phyloP scores from a whole-genome alignment of 1,139 yeast species.

The Debaryomycetaceae sp. region DNA sequence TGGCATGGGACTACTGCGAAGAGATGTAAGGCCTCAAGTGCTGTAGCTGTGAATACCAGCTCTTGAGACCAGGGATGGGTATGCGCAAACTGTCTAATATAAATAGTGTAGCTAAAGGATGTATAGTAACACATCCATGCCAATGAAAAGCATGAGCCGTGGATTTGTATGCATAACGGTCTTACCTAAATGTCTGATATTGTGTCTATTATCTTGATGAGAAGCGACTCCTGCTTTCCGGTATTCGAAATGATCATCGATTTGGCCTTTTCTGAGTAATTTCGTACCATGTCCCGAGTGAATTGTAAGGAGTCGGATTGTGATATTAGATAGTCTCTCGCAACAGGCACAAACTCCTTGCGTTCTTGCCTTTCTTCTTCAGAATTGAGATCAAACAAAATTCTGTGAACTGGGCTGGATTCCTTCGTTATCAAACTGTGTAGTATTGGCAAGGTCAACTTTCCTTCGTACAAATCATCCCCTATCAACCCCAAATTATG shows the following conservation, averaged over 20 bases:
- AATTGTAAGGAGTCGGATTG: constrained; percentile 20
- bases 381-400: constrained; percentile 16
- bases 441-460: constrained; percentile 78
- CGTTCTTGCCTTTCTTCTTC: constrained; percentile 16
- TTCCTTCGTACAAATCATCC: constrained; percentile 88
- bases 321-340: constrained; percentile 20
- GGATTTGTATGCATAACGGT: too few species aligned
- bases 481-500: constrained; percentile 71
- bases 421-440: constrained; percentile 38
- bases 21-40: too few species aligned
- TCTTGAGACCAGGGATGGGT: too few species aligned
- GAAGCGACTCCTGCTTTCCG: neutral
- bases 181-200: too few species aligned
- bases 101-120: too few species aligned
- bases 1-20: too few species aligned
- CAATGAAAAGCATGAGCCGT: too few species aligned
- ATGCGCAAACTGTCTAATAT: too few species aligned
- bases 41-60: too few species aligned
- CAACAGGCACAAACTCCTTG: constrained; percentile 14
- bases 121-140: too few species aligned
- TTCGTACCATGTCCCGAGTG: constrained; percentile 17
- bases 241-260: constrained; percentile 8
- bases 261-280: constrained; percentile 16
- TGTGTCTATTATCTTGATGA: neutral
- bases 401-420: constrained; percentile 21